Evolutionary conservation across 179 eudicot genomes (phyloP), one percentile per base, ranked within the genome.

Genomic region (Actinidia arguta): DNA sequence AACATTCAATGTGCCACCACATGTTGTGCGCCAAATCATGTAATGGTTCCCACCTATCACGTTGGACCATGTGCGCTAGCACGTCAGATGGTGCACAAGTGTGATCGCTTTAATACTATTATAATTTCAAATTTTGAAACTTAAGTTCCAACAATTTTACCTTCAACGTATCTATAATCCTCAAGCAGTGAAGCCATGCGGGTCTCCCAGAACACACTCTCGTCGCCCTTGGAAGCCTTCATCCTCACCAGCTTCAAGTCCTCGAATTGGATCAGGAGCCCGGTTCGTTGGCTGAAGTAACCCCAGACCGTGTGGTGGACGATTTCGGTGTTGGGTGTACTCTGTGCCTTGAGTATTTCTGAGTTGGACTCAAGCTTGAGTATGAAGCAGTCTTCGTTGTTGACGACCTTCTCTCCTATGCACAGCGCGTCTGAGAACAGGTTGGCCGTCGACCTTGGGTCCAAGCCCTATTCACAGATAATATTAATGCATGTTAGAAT

Each of bases 231-330:
- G 0, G 87, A 58, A 0, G 87, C 61, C 80, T 91, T 91, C 86
- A 92, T 86, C 22, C 88, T 83, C 50, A 91, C 88, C n/a, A 92
- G 66, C 20, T 91, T 88, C 2, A 91, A 82, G 84, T 92, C 95
- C 51, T 90, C 89, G 54, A 92, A 87, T 73, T 88, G 86, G 22
- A 91, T 79, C 8, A 92, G 83, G 1, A 92, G 88, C 4, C 95
- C 95, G 14, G 95, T 87, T 52, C 92, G 79, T 66, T 92, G 95
- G 88, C 95, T 92, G 76, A 92, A 92, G 84, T 90, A 86, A 0
- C 95, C 95, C 90, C 88, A 88, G 56, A 91, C 85, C 0, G 88
- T 87, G 86, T 92, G 95, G 85, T 88, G 90, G 39, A 87, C 87
- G 2, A 88, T 74, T 62, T 92, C 94, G 3, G 90, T 87, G 85